phyloP scores from a whole-genome alignment of 1,139 yeast genomes.

The Hansenula sp. region DNA sequence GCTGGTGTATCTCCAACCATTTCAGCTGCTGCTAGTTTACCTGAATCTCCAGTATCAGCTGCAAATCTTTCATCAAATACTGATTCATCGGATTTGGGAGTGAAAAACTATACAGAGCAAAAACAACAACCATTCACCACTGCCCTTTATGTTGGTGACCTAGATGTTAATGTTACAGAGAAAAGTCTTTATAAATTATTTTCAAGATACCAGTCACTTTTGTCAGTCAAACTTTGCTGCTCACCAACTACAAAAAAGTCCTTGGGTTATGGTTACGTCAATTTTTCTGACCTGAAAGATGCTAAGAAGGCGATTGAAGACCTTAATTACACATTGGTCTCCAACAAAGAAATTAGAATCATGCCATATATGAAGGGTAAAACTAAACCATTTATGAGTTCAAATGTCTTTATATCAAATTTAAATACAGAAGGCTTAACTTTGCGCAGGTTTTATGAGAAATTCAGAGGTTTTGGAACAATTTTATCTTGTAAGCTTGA shows the following conservation, averaged over 20 bases:
- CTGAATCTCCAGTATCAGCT: too few relatives aligned
- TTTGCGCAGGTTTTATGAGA: slow-evolving; percentile 39
- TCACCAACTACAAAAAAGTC: slow-evolving; percentile 34
- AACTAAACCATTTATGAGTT: slow-evolving; percentile 26
- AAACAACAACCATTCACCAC: too few relatives aligned
- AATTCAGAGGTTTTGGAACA: slow-evolving; percentile 35
- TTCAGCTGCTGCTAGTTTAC: too few relatives aligned
- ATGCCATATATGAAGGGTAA: slow-evolving; percentile 46
- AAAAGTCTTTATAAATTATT: slow-evolving; percentile 32
- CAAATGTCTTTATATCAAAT: slow-evolving; percentile 36
- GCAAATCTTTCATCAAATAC: too few relatives aligned
- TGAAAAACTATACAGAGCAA: too few relatives aligned
- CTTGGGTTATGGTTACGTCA: slow-evolving; percentile 49
- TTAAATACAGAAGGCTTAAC: slow-evolving; percentile 26
- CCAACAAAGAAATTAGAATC: slow-evolving; percentile 41
- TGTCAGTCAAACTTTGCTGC: slow-evolving; percentile 44
- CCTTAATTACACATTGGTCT: slow-evolving; percentile 37
- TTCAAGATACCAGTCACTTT: slow-evolving; percentile 31
- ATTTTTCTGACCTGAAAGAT: slow-evolving; percentile 32
- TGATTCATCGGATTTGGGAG: too few relatives aligned
- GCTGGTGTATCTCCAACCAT: too few relatives aligned
- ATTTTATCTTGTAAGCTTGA: slow-evolving; percentile 43
- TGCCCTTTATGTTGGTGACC: slow-evolving; percentile 48
- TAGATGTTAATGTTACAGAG: slow-evolving; percentile 36
- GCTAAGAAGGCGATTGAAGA: slow-evolving; percentile 39